These are phyloP conservation scores for Pseudohalonectria lignicola DNA, from an alignment of 2,329 filamentous ascomycete genomes.

Conservation along the genomic window DNA sequence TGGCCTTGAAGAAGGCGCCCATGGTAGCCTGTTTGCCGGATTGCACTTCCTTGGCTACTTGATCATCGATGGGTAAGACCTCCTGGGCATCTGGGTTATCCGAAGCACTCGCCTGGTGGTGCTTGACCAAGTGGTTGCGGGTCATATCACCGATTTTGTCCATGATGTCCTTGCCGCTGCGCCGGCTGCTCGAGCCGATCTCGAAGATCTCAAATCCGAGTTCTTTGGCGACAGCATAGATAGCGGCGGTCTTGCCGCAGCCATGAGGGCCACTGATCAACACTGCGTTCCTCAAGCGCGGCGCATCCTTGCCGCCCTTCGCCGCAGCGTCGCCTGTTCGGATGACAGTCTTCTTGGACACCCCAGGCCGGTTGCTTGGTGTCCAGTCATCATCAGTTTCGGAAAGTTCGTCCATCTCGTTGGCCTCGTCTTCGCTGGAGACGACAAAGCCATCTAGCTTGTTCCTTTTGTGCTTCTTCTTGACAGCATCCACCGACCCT, in stretches of 20 bases:
- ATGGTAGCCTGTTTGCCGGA: slow-evolving; percentile 68
- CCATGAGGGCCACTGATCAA: slow-evolving; percentile 82
- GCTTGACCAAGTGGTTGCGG: slow-evolving; percentile 75
- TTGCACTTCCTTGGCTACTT: slow-evolving; percentile 45
- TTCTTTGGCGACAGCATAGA: slow-evolving; percentile 87
- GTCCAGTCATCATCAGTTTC: slow-evolving; percentile 44
- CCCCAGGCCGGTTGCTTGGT: slow-evolving; percentile 21
- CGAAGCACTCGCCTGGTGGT: slow-evolving; percentile 22
- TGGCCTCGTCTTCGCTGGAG: slow-evolving; percentile 63
- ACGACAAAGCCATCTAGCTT: slow-evolving; percentile 75
- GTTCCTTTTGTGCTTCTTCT: slow-evolving; percentile 59
- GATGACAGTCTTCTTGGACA: slow-evolving; percentile 42
- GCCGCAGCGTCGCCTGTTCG: slow-evolving; percentile 24
- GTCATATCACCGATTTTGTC: slow-evolving; percentile 97
- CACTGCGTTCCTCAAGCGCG: slow-evolving; percentile 61
- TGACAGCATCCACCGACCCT: slow-evolving; percentile 19
- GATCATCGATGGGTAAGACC: slow-evolving; percentile 26
- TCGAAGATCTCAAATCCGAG: slow-evolving; percentile 91
- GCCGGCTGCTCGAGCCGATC: slow-evolving; percentile 72
- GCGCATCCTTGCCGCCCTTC: slow-evolving; percentile 26
- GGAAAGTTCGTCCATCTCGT: slow-evolving; percentile 57
- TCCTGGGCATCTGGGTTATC: slow-evolving; percentile 14
- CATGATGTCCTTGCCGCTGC: slow-evolving; percentile 80
- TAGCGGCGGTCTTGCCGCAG: slow-evolving; percentile 85
- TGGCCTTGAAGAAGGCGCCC: slow-evolving; percentile 66